Evolutionary conservation across 768 basidiomycete genomes (phyloP).

Genomic region (Trametes cubensis): DNA sequence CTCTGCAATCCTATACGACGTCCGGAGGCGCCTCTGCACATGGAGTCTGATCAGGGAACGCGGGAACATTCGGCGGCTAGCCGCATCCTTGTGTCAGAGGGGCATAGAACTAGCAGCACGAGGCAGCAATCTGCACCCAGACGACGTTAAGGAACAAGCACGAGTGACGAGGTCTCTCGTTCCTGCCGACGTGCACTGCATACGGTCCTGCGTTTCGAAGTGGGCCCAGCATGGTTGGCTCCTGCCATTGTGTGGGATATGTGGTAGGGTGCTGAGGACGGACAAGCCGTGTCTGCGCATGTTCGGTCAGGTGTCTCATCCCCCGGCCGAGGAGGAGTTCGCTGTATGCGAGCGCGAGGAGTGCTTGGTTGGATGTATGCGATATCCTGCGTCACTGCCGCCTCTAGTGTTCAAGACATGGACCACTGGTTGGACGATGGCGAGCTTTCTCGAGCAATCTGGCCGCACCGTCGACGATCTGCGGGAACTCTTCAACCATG

Average conservation of each 20-base stretch:
- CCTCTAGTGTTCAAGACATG: not conserved
- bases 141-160: not conserved
- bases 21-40: slow-evolving; percentile 31
- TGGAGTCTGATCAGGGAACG: slow-evolving; percentile 38
- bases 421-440: not conserved
- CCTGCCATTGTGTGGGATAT: not conserved
- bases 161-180: not conserved
- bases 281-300: not conserved
- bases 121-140: not conserved
- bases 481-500: too few species aligned
- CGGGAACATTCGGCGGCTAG: slow-evolving; percentile 12
- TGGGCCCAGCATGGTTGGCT: not conserved
- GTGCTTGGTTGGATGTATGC: not conserved
- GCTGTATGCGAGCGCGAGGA: not conserved
- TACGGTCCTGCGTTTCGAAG: not conserved
- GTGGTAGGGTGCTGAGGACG: not conserved
- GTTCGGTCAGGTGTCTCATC: too few species aligned
- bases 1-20: slow-evolving; percentile 26
- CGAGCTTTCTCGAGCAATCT: not conserved
- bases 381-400: too few species aligned
- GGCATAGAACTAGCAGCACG: not conserved
- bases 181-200: slow-evolving; percentile 2
- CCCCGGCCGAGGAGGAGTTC: too few species aligned
- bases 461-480: not conserved
- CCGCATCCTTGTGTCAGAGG: not conserved